Base-by-base conservation (phyloP, 2,329 filamentous ascomycete genomes). In the Exophiala lecanii-corni region DNA sequence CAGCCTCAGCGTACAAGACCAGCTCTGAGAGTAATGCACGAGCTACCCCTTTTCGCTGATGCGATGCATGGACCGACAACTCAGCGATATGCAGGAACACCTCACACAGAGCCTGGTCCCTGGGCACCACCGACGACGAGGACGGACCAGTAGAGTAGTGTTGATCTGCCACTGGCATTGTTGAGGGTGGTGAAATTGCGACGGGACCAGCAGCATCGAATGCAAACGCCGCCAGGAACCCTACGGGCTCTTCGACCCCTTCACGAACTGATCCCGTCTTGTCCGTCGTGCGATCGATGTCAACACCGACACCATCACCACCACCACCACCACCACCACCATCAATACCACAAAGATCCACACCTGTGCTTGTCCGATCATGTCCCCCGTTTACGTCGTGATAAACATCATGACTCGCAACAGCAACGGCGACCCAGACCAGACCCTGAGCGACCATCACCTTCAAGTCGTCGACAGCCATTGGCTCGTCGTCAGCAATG, bases 1-100 rank as follows among this genome's bases (percentile, higher is more conserved):
- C 5, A 7, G 5, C 16, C 6, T 33, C 23, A 17, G 15, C 15
- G 17, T 34, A 19, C 5, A 13, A 9, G 33, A 17, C 9, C 30
- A 46, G 12, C 6, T 18, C 20, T n/a, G 19, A 18, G 9, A 46
- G 13, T 6, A 46, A 25, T 13, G 32, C 38, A 7, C 19, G 23
- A 13, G 16, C 43, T 21, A 46, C 12, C 2, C 43, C 43, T 7
- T 39, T 13, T 16, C 39, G 36, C 23, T 46, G 43, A 25, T 46
- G 43, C 5, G 25, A 16, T 9, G 32, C 31, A 21, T 42, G 43
- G 15, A 46, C 26, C 9, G 38, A 36, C 6, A 46, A 39, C 17
- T 46, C 43, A n/a, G 40, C 38, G 12, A 46, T 30, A 19, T 46
- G 43, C 10, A 46, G 30, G 21, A 25, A 33, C n/a, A n/a, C n/a